Base-by-base conservation (phyloP, 1,139 yeast species). In the Taphrina wiesneri region DNA sequence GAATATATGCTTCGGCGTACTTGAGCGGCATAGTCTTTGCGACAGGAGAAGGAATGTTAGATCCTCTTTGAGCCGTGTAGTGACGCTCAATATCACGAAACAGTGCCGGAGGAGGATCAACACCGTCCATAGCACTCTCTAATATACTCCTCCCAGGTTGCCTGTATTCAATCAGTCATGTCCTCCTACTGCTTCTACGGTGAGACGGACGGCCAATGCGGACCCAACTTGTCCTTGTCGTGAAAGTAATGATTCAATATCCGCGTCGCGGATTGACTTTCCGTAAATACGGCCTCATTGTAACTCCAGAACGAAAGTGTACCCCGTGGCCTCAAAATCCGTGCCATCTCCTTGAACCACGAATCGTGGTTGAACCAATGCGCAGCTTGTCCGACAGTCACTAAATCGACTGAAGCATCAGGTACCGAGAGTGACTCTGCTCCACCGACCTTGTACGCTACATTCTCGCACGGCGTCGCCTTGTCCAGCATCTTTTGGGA, bases 291-390 rank as follows among this genome's bases (percentile, higher is more conserved):
- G 0, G 90, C 90, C 72, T 89, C 93, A 49, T 83, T 83, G 73
- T 90, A 90, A n/a, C 88, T 88, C 89, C 93, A 89, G 71, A 83
- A 83, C 0, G 90, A 88, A 62, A 90, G 75, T 0, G 89, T 85
- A 0, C 92, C 96, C 25, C 80, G 80, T 0, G 82, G 78, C 69
- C 81, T 82, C 68, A 90, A 77, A 11, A 85, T 77, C 13, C 83
- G 75, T 36, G 77, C 75, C 41, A 83, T 80, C 66, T 83, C 84
- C 9, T 74, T 71, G 72, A 85, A 83, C 75, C 87, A 88, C 36
- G 71, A 70, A 0, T 77, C 79, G 68, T 83, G 83, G 46, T 86
- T 80, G 65, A 89, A 82, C 96, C 96, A 90, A 74, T 90, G 96
- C 15, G 83, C 83, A 59, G 91, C 87, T 74, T 90, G 91, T 0